Evolutionary conservation across 2,329 filamentous ascomycete genomes (phyloP), one percentile per base, ranked within the genome.

Genomic region (Penicillium palitans): DNA sequence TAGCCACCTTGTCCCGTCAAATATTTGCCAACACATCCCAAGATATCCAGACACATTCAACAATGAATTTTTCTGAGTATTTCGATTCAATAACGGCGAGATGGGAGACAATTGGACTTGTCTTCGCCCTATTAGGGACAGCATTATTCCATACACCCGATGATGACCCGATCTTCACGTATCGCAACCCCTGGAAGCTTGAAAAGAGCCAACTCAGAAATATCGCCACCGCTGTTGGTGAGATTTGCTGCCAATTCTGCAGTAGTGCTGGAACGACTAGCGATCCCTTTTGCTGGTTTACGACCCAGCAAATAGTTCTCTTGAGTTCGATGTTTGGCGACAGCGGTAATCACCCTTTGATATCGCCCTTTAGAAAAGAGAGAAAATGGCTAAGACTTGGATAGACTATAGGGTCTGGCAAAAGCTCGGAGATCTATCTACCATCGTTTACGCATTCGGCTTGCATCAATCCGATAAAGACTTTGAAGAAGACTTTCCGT

Each of bases 331-430:
- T 61, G 25, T 55, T 56, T 24, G 65, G 66, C 6, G 42, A 52
- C 17, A 61, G 52, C 8, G 63, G 66, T 68, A 57, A 33, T 29
- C 45, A 35, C 15, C 19, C 4, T 17, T 35, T 3, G 6, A 29
- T 33, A 42, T 10, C 31, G 5, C 5, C n/a, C 4, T 10, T 8
- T 15, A 6, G 7, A 10, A 17, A 19, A 13, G 9, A 52, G 3
- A 35, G 27, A 5, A 50, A 9, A 31, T 47, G 13, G 25, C 40
- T 37, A 0, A 35, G 0, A 1, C 2, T 42, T 15, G 12, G 8
- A 33, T 24, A 79, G 78, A 78, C 53, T 79, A 78, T 39, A 68
- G 73, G 31, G 73, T 76, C 3, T 81, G 78, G 77, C 69, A 76
- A 31, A 73, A 69, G 25, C 66, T 80, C 0, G 79, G 79, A 19